A percentile compares a stretch with the other conserved stretches of the same genome.
Conservation (phyloP, 139 green algal species). For the Nannochloris sp. region DNA sequence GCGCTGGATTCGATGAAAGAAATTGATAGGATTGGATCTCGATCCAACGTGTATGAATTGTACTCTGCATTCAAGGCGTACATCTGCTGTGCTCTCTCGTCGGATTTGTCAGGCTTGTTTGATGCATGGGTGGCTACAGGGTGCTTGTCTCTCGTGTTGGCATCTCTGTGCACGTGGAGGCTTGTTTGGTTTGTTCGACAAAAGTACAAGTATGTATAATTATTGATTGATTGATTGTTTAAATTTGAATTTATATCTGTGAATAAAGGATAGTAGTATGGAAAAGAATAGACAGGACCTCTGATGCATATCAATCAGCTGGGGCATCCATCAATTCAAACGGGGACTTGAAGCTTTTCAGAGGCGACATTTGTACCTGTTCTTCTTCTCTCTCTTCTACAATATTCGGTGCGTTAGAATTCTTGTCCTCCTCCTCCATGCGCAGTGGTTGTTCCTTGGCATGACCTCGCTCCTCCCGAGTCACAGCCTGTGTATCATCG, state of each 20-base stretch:
- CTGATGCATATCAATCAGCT: not conserved
- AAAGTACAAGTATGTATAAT: not conserved
- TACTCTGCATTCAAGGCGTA: not conserved
- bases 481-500: not conserved
- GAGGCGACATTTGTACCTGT: not conserved
- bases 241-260: not conserved
- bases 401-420: not conserved
- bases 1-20: too few relatives aligned
- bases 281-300: not conserved
- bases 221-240: not conserved
- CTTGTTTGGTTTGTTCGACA: not conserved
- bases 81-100: conserved; percentile 15
- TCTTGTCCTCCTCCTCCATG: not conserved
- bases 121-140: conserved; percentile 22
- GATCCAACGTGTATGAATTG: not conserved
- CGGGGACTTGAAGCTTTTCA: not conserved
- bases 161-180: conserved; percentile 4
- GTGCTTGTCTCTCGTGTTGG: conserved; percentile 11
- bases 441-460: not conserved
- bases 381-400: not conserved
- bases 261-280: not conserved
- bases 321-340: conserved; percentile 5
- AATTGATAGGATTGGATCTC: too few relatives aligned
- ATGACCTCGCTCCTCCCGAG: not conserved
- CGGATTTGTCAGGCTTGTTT: conserved; percentile 1